Base-by-base conservation (phyloP, 1,139 yeast genomes). In the Pichia sp. region DNA sequence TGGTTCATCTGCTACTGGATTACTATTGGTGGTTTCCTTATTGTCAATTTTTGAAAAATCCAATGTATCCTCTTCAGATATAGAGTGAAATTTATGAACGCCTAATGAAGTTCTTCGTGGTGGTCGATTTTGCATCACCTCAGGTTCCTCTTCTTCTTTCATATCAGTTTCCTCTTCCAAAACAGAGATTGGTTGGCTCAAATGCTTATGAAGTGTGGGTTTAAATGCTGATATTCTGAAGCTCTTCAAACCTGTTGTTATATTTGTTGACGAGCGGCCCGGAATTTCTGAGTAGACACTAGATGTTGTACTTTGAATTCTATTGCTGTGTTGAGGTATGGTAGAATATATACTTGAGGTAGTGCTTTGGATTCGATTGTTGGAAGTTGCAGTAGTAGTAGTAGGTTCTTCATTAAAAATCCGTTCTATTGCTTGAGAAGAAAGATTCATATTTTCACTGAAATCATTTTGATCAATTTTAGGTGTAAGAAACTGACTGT, bases 281-380 rank as follows among this genome's bases (percentile, higher is more conserved):
- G 50, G 50, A 25, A 41, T 4, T 28, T 46, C 48, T 21, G 47
- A 43, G 37, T 45, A 45, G n/a, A 47, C 30, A 39, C 44, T 37
- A 17, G 50, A 47, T 4, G 38, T 36, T 11, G 45, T 36, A 34
- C 46, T 43, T 20, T 39, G 42, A 14, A 35, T 15, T 32, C 45
- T 40, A 22, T 35, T 38, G 10, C 26, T 26, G 14, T 7, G 14
- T n/a, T 21, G 28, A 12, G 44, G 48, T 14, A 46, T 5, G 9
- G 38, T 45, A 26, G 50, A 38, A 28, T 44, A 46, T 5, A 44
- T 23, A 31, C 47, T 44, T 25, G 51, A 46, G 6, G 47, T 30
- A 2, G 36, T 35, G 36, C 49, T 40, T 22, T 36, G 40, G 9
- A 39, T 32, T 39, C 45, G 34, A n/a, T 20, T 9, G 9, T 11